Base-by-base conservation (phyloP, 2,329 filamentous ascomycete genomes). In the Amylocarpus encephaloides region DNA sequence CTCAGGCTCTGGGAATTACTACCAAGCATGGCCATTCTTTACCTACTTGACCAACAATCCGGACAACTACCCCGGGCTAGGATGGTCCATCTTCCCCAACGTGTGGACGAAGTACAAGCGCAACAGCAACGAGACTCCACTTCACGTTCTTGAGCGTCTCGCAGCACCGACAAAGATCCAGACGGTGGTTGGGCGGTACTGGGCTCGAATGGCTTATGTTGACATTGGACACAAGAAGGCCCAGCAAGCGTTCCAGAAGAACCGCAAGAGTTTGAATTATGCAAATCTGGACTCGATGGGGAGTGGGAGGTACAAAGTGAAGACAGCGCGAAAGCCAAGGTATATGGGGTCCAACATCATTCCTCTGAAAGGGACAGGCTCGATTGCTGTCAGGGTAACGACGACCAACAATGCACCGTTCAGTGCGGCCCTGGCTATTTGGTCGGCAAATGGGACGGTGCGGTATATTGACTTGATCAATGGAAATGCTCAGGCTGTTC, bases 261-360 rank as follows among this genome's bases (percentile, higher is more conserved):
- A 34, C 12, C 22, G 46, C 11, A 19, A 33, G 12, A 18, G 11
- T 4, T 13, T 42, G 22, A 48, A 48, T 10, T 48, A 33, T 19
- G 36, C 46, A 5, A 48, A 48, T 22, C 22, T 48, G 2, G 46
- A 48, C 16, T 32, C 38, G 2, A 22, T 18, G 12, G 29, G 35
- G 7, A 33, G 18, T 13, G 46, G 46, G n/a, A 35, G 33, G 11
- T 48, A 48, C n/a, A 40, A 35, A 48, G 46, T 48, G 26, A 48
- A 42, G 18, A 10, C 36, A 6, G 46, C 46, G 16, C 34, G 46
- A n/a, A 22, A 34, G 16, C 46, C 46, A 2, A n/a, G 38, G 5
- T 48, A 48, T 26, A 48, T 48, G 46, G 46, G 46, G n/a, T 35
- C 46, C 6, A 48, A 48, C 15, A 48, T 48, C 15, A 48, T 42